Evolutionary conservation across 768 basidiomycete genomes (phyloP).

Genomic region (Mycena filopes): DNA sequence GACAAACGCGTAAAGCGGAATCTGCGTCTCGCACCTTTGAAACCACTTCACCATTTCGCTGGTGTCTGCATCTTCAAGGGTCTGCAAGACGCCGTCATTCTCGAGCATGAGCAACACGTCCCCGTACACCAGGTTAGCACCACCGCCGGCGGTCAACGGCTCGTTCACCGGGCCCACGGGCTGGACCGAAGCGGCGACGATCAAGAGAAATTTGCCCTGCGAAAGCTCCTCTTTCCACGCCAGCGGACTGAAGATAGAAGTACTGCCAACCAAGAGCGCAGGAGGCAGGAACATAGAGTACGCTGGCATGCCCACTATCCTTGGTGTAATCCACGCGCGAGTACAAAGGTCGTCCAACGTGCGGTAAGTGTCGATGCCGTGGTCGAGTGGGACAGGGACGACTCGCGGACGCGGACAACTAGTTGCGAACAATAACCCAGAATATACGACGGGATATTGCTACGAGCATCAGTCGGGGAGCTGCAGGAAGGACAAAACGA

Average conservation of each 20-base stretch:
- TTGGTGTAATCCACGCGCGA: background rate
- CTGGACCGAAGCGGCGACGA: background rate
- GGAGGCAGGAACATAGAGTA: background rate
- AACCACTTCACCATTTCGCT: background rate
- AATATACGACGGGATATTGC: background rate
- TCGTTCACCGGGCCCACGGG: background rate
- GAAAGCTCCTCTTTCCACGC: background rate
- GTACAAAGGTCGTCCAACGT: background rate
- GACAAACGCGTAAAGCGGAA: too few relatives aligned
- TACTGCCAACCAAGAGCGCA: background rate
- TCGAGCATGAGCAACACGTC: background rate
- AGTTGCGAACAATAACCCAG: background rate
- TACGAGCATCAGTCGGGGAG: too few relatives aligned
- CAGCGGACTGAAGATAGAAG: background rate
- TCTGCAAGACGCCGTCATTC: background rate
- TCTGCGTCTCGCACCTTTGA: background rate
- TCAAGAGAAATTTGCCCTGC: background rate
- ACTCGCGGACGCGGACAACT: background rate
- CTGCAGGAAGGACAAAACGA: too few relatives aligned
- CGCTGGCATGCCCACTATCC: background rate
- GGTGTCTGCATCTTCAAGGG: background rate
- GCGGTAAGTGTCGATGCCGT: background rate
- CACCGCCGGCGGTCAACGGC: background rate
- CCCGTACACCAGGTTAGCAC: background rate
- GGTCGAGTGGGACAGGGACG: slow-evolving; percentile 1